Evolutionary conservation across 345 rosid species (phyloP).

Genomic region (Eucalyptus sideroxylon): DNA sequence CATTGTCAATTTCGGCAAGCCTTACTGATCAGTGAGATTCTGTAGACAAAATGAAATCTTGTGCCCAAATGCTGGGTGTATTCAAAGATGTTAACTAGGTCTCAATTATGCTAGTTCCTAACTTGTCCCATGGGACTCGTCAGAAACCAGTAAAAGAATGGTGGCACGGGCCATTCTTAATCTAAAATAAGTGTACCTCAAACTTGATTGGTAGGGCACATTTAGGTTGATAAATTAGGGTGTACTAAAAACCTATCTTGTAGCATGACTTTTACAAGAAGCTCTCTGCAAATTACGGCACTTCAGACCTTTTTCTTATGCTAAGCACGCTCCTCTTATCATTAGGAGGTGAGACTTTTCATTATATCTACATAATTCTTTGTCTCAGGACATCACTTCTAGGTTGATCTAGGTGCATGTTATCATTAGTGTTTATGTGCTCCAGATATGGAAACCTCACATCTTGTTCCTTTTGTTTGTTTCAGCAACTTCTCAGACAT

Average conservation of each 20-base stretch:
- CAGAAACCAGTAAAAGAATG: neutral
- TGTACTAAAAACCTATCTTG: neutral
- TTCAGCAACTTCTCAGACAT: constrained; percentile 88
- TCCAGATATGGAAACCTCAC: neutral
- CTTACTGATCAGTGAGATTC: neutral
- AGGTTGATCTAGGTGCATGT: neutral
- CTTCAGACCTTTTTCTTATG: neutral
- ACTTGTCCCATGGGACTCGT: neutral
- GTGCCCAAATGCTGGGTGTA: neutral
- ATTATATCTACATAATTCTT: neutral
- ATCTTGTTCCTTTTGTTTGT: neutral
- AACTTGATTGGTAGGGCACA: neutral
- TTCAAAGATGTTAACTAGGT: neutral
- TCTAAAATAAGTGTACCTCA: neutral
- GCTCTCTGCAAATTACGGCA: neutral
- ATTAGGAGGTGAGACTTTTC: neutral
- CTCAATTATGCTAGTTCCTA: neutral
- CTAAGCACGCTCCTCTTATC: neutral
- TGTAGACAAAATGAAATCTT: neutral
- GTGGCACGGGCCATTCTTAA: neutral
- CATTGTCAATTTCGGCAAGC: neutral
- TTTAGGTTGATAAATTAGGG: neutral
- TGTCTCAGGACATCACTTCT: neutral
- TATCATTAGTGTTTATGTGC: neutral
- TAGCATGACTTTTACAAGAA: neutral